Base-by-base conservation (phyloP, 2,329 filamentous ascomycete genomes). In the Leptographium wingfieldii region DNA sequence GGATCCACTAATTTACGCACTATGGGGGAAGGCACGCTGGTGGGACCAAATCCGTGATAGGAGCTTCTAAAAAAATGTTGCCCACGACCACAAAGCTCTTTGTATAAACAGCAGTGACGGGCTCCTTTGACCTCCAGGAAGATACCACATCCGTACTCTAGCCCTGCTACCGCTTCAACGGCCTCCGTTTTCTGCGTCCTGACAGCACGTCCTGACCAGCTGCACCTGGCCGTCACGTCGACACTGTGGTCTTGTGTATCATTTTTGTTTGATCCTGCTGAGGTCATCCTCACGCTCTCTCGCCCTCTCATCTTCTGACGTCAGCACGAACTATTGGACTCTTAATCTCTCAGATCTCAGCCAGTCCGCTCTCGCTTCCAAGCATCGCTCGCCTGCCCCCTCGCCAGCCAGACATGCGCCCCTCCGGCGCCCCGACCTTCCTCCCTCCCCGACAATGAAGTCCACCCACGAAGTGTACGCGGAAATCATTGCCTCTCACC, bases 401-500 rank as follows among this genome's bases (percentile, higher is more conserved):
- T 22, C 35, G n/a, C 33, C 35, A 2, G 9, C 19, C 55, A 40
- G 56, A 52, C 29, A 58, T 58, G 49, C 33, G 10, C 49, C n/a
- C 31, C 14, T 35, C 5, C 43, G 33, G 27, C 12, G 19, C 31
- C 11, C 22, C 56, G 25, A 7, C 55, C 5, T 10, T n/a, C 14
- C 31, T 38, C 22, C 51, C 12, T 33, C 52, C 7, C 5, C 49
- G 29, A 58, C 55, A 33, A 78, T 77, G 76, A 70, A 69, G 53
- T 59, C 63, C 19, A 59, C 66, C 43, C 64, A 66, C 29, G 63
- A 69, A 54, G 66, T 71, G 54, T 69, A 71, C 61, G 73, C 77
- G 63, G 72, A 76, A 64, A 71, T 79, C 59, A 70, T 67, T 22
- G 68, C 72, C 59, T 76, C 73, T 68, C 77, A 73, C 62, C 72